Conservation (phyloP, 75 land plant genomes). For the Pinus albicaulis region DNA sequence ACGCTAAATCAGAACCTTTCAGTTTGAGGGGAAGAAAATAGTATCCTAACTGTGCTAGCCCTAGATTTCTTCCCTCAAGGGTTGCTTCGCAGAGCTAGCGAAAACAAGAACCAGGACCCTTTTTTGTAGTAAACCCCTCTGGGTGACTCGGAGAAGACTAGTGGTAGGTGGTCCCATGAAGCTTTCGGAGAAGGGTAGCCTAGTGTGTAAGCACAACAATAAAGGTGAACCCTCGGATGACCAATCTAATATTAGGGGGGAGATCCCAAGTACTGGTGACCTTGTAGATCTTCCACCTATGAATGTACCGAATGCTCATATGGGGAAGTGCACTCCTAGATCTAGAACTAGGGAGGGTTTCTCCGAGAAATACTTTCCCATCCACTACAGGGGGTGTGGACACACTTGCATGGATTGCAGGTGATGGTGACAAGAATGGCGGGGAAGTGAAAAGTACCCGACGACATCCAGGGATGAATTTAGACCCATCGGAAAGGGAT, state of each 20-base stretch:
- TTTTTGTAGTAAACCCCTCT: constrained; percentile 19
- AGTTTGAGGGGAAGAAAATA: no score
- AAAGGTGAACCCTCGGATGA: constrained; percentile 18
- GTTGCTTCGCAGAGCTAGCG: neutral
- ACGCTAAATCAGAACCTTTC: no score
- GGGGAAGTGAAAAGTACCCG: no score
- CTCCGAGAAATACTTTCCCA: no score
- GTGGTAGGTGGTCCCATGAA: constrained; percentile 19
- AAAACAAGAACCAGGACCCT: neutral
- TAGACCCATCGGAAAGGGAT: no score
- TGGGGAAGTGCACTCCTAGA: constrained; percentile 26
- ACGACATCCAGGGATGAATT: no score
- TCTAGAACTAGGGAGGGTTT: constrained; percentile 16
- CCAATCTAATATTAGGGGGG: constrained; percentile 30
- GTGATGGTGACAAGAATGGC: no score
- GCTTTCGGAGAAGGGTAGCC: constrained; percentile 30
- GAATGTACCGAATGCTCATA: constrained; percentile 24
- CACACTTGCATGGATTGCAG: no score
- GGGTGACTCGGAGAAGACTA: neutral
- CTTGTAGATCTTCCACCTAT: constrained; percentile 14
- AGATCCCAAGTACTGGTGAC: constrained; percentile 10
- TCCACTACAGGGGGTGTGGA: neutral
- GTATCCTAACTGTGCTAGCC: no score
- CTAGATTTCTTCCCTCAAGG: neutral
- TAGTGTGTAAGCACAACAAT: constrained; percentile 27